phyloP scores from a whole-genome alignment of 139 green algal species.

The Volvox reticuliferus region DNA sequence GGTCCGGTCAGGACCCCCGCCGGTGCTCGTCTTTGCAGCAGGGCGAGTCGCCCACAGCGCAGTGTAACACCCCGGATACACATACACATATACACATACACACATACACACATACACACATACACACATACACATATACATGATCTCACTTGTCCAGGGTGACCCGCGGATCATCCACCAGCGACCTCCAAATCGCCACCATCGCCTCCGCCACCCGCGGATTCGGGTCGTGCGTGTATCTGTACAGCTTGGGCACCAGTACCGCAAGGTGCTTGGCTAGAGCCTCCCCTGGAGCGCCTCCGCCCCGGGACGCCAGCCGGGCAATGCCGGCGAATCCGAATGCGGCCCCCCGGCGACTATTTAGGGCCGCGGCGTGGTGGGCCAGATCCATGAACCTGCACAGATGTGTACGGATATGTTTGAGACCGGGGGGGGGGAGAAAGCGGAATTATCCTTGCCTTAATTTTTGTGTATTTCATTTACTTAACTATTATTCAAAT shows the following conservation, averaged over 20 bases:
- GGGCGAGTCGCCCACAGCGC: too few species aligned
- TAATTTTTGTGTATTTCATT: too few species aligned
- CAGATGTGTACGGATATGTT: too few species aligned
- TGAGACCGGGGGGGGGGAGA: too few species aligned
- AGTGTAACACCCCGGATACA: too few species aligned
- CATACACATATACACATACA: background rate
- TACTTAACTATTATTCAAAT: too few species aligned
- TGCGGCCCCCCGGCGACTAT: slow-evolving; percentile 82
- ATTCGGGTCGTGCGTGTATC: slow-evolving; percentile 90
- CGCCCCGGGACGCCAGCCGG: slow-evolving; percentile 71
- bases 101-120: too few species aligned
- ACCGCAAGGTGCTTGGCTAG: slow-evolving; percentile 70
- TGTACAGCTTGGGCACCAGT: slow-evolving; percentile 92
- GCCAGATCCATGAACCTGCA: slow-evolving; percentile 90
- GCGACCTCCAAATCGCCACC: slow-evolving; percentile 83
- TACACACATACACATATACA: too few species aligned
- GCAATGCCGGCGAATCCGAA: slow-evolving; percentile 91
- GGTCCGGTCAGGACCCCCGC: too few species aligned
- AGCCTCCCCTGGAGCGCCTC: slow-evolving; percentile 47
- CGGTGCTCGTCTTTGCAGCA: too few species aligned
- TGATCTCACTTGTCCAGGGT: slow-evolving; percentile 60
- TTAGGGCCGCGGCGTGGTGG: slow-evolving; percentile 75
- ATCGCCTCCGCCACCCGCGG: slow-evolving; percentile 84
- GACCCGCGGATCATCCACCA: slow-evolving; percentile 79
- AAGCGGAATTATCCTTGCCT: too few species aligned